A percentile compares a stretch with the other conserved stretches of the same genome.
These are phyloP conservation scores for Globisporangium radiosum DNA, from an alignment of 352 stramenopile species.

Conservation along the genomic window DNA sequence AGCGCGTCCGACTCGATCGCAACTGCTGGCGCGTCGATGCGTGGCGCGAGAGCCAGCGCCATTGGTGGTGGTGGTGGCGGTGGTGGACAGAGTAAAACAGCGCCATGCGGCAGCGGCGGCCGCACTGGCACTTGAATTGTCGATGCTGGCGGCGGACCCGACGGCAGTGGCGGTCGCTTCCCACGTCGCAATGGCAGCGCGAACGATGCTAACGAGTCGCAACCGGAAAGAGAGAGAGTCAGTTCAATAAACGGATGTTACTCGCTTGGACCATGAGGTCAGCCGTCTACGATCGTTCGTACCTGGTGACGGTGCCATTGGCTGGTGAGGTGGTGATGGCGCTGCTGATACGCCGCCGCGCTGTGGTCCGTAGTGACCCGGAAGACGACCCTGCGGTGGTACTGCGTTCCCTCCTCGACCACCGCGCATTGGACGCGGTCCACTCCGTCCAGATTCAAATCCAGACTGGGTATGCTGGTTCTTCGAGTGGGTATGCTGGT, in stretches of 20 bases:
- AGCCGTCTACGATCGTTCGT: background rate
- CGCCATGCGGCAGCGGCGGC: slow-evolving; percentile 44
- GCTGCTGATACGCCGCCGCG: background rate
- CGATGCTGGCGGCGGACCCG: slow-evolving; percentile 39
- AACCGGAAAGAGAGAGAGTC: background rate
- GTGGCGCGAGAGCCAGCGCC: background rate
- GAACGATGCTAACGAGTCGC: background rate
- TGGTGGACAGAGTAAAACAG: slow-evolving; percentile 28
- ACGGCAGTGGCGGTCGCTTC: slow-evolving; percentile 53
- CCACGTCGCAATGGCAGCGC: slow-evolving; percentile 27
- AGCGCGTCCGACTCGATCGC: too few relatives aligned
- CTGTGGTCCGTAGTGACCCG: background rate
- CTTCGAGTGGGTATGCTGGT: too few relatives aligned
- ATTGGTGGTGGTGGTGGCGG: slow-evolving; percentile 20
- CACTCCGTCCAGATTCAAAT: background rate
- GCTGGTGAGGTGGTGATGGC: background rate
- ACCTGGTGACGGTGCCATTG: slow-evolving; percentile 7
- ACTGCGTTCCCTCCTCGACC: slow-evolving; percentile 3
- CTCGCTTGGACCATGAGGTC: too few relatives aligned
- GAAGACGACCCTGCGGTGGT: background rate
- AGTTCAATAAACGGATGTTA: too few relatives aligned
- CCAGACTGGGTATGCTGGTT: too few relatives aligned
- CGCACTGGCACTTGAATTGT: slow-evolving; percentile 54
- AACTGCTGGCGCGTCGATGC: too few relatives aligned
- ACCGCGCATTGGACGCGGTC: slow-evolving; percentile 1